Base-by-base conservation (phyloP, 2,329 filamentous ascomycete species). In the Dothidotthia symphoricarpi region DNA sequence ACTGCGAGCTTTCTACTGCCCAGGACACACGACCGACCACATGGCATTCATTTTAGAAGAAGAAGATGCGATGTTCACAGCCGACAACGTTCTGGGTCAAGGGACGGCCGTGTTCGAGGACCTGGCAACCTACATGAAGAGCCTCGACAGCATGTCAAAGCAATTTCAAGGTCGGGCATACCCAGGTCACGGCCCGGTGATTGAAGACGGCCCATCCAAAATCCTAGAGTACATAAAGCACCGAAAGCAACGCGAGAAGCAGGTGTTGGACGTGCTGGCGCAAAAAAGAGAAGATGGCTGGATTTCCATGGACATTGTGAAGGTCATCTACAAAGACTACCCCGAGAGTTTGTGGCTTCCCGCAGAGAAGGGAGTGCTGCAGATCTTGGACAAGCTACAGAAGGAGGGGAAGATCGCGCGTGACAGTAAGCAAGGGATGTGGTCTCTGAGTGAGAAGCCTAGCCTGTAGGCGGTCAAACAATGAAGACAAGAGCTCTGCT, bases 41-140 rank as follows among this genome's bases (percentile, higher is more conserved):
- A 84, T 90, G 75, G 80, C 77, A 13, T 83, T 95, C 51, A 64
- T 89, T 4, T 68, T 95, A 4, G 77, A 83, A 30, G 86, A 94
- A 53, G 76, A 95, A 57, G 77, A 88, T 53, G 83, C 86, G 27
- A 81, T 95, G 70, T 93, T 95, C 64, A 94, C 88, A 0, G 89
- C 85, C 6, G 89, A 95, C 66, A 94, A 91, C 60, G 84, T 95
- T 2, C 75, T 95, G 2, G 89, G 89, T 1, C 86, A 95, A 43
- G 88, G 88, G 10, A 94, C 87, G 2, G 82, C 86, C 3, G 87
- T 93, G 0, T 94, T 94, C 51, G 87, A 94, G 63, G 80, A 93
- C 47, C 73, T 95, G 7, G 64, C 69, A 1, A 69, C 71, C 0
- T 95, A 94, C 61, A 71, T 94, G 46, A 59, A 65, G 14, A 88